Percentiles rank a stretch among this genome's conserved stretches.
Conservation (phyloP, 163 green algal species). For the Scenedesmus sp. region DNA sequence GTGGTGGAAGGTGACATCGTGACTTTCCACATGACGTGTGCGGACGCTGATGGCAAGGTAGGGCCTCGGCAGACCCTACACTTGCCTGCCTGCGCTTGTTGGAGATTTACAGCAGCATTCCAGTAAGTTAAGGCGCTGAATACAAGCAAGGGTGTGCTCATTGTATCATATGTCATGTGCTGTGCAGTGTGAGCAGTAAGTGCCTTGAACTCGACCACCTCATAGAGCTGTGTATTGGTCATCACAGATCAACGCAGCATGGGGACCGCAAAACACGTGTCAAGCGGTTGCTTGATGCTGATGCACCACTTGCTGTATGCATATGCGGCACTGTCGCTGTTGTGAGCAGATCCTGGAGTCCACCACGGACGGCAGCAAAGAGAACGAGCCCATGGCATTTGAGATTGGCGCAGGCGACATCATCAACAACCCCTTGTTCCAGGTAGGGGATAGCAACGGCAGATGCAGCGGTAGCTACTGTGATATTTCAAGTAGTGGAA, state of each 20-base stretch:
- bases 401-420: constrained; percentile 92
- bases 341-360: constrained; percentile 78
- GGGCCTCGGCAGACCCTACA: neutral
- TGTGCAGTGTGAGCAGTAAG: too few species aligned
- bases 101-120: neutral
- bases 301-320: neutral
- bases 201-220: too few species aligned
- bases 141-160: too few species aligned
- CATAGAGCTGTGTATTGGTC: too few species aligned
- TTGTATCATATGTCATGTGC: too few species aligned
- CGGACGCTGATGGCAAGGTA: constrained; percentile 77
- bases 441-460: constrained; percentile 56
- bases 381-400: constrained; percentile 86
- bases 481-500: neutral
- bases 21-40: constrained; percentile 76
- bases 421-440: constrained; percentile 90
- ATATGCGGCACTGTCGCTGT: neutral
- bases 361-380: constrained; percentile 60
- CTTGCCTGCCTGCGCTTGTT: neutral
- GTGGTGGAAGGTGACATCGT: constrained; percentile 83
- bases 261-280: too few species aligned
- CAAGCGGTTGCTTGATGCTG: too few species aligned
- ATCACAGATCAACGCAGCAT: too few species aligned
- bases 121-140: too few species aligned
- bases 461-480: neutral